A percentile compares a stretch with the other conserved stretches of the same genome.
Evolutionary conservation across 2,329 filamentous ascomycete genomes (phyloP).

Genomic region (Alternaria brassicicola): DNA sequence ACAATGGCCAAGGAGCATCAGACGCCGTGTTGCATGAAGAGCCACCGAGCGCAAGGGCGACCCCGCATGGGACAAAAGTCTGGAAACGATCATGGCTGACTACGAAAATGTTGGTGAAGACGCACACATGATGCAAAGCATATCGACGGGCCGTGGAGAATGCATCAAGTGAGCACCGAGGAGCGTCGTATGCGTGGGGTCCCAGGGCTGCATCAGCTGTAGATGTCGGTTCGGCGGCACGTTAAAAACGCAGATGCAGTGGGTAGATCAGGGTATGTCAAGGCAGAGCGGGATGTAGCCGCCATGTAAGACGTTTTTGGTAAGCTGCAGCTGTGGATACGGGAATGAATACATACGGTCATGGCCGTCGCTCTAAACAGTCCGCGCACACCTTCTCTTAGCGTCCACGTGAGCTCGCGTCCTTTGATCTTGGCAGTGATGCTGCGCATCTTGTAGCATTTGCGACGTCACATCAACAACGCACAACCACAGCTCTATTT

Average conservation of each 20-base stretch:
- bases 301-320: slow-evolving; percentile 1
- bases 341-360: neutral
- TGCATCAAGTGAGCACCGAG: slow-evolving; percentile 8
- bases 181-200: slow-evolving; percentile 4
- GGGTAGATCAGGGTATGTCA: neutral
- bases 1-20: slow-evolving; percentile 4
- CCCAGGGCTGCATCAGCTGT: slow-evolving; percentile 3
- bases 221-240: slow-evolving; percentile 20
- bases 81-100: neutral
- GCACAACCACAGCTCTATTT: neutral
- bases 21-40: neutral
- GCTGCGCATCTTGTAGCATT: neutral
- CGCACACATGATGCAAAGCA: neutral
- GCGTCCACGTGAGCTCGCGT: slow-evolving; percentile 11
- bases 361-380: neutral
- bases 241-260: slow-evolving; percentile 5
- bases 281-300: neutral
- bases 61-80: neutral
- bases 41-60: neutral
- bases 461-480: neutral
- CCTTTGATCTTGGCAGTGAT: neutral
- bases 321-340: slow-evolving; percentile 13
- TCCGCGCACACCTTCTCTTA: neutral
- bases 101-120: neutral
- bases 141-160: slow-evolving; percentile 1